Percentiles rank a stretch among this genome's conserved stretches.
Conservation (phyloP, 208 protist genomes). For the Acanthamoeba castellanii region DNA sequence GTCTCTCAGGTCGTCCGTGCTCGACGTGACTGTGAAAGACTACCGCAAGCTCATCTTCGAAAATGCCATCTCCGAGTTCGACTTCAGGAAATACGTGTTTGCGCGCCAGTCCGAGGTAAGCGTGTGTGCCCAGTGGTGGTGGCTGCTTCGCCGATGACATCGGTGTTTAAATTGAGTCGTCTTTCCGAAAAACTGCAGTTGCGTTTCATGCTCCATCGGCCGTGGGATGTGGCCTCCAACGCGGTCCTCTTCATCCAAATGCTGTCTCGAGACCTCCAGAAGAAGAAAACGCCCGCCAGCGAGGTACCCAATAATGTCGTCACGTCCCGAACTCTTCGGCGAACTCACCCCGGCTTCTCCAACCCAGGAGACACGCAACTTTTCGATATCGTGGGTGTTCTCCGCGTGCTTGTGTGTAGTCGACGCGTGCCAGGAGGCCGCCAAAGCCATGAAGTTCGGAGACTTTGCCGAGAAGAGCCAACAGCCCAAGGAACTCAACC, state of each 20-base stretch:
- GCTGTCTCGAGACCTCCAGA: slow-evolving; percentile 28
- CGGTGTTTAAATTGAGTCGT: background rate
- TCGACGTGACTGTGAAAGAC: background rate
- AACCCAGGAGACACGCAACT: slow-evolving; percentile 28
- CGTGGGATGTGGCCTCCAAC: slow-evolving; percentile 52
- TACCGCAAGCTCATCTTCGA: slow-evolving; percentile 59
- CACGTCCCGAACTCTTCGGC: background rate
- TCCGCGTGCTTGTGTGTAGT: slow-evolving; percentile 51
- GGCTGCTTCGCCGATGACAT: background rate
- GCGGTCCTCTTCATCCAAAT: slow-evolving; percentile 64
- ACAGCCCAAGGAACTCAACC: slow-evolving; percentile 59
- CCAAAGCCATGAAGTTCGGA: slow-evolving; percentile 32
- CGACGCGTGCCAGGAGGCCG: slow-evolving; percentile 55
- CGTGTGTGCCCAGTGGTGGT: background rate
- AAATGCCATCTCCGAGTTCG: slow-evolving; percentile 65
- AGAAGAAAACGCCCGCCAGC: background rate
- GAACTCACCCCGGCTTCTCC: background rate
- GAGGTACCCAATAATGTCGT: background rate
- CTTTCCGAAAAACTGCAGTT: background rate
- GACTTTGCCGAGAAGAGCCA: slow-evolving; percentile 66
- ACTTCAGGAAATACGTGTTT: slow-evolving; percentile 68
- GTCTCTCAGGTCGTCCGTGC: background rate
- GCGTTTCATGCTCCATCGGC: slow-evolving; percentile 64
- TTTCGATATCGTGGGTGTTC: slow-evolving; percentile 65
- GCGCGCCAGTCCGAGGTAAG: slow-evolving; percentile 50